Percentiles rank a stretch among this genome's conserved stretches.
These are phyloP conservation scores for Talaromyces wortmannii DNA, from an alignment of 495 filamentous ascomycete species.

Conservation along the genomic window DNA sequence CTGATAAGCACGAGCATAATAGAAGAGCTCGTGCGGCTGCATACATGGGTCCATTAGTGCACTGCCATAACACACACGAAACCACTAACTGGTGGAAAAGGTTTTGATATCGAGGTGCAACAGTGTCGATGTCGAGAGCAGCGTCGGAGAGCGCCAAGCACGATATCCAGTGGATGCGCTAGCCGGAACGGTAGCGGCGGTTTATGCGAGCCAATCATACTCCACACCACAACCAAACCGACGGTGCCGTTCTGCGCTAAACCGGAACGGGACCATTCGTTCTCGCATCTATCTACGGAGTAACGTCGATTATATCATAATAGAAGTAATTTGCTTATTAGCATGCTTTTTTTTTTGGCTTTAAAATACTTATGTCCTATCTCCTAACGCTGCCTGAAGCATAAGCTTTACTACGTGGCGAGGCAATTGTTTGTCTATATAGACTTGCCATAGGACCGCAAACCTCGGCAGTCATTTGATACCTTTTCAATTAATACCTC, in stretches of 20 bases:
- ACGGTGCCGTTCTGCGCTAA: neutral
- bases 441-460: neutral
- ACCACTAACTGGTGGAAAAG: too few species aligned
- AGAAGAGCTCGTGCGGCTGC: slow-evolving; percentile 9
- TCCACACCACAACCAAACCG: neutral
- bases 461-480: too few species aligned
- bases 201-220: neutral
- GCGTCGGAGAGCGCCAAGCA: too few species aligned
- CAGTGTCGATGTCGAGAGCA: too few species aligned
- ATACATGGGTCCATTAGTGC: neutral
- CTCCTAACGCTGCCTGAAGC: neutral
- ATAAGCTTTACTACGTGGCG: too few species aligned
- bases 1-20: slow-evolving; percentile 12
- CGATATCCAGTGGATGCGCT: neutral
- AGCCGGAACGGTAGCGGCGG: neutral
- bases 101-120: too few species aligned
- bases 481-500: too few species aligned
- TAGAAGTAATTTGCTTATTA: neutral
- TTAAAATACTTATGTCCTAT: neutral
- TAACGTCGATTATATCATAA: too few species aligned
- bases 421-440: neutral
- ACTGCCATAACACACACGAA: neutral
- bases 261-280: neutral
- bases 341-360: neutral
- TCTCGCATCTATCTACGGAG: too few species aligned